phyloP scores from a whole-genome alignment of 177 flowering plant genomes.

The Telopea speciosissima region DNA sequence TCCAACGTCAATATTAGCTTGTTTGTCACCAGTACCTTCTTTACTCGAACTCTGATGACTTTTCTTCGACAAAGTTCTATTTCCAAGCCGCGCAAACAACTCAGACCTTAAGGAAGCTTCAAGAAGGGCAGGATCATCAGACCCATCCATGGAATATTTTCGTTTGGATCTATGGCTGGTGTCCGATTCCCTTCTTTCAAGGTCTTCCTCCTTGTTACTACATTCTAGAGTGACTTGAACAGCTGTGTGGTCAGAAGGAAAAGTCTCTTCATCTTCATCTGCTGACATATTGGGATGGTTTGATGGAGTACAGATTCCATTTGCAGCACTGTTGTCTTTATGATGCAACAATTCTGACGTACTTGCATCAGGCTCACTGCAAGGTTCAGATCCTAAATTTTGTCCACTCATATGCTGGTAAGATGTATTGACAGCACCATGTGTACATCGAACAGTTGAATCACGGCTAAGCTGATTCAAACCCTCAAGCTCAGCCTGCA shows the following conservation, averaged over 20 bases:
- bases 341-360: constrained; percentile 40
- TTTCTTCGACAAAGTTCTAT: constrained; percentile 24
- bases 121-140: constrained; percentile 46
- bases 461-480: constrained; percentile 23
- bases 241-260: constrained; percentile 25
- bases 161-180: constrained; percentile 11
- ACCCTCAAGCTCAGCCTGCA: constrained; percentile 24
- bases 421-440: constrained; percentile 18
- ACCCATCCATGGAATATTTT: constrained; percentile 15
- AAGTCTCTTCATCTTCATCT: constrained; percentile 49
- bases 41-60: constrained; percentile 10
- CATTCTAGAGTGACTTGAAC: constrained; percentile 17
- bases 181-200: constrained; percentile 16
- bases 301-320: constrained; percentile 35
- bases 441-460: constrained; percentile 24
- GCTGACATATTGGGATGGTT: constrained; percentile 32
- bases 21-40: constrained; percentile 24
- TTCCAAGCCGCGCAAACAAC: constrained; percentile 55
- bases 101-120: constrained; percentile 78
- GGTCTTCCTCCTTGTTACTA: constrained; percentile 20
- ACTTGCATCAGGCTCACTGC: constrained; percentile 58
- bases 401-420: constrained; percentile 26
- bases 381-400: constrained; percentile 39
- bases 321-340: constrained; percentile 17
- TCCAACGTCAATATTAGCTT: constrained; percentile 24